Conservation (phyloP, 495 filamentous ascomycete genomes). For the Cercophora scortea region DNA sequence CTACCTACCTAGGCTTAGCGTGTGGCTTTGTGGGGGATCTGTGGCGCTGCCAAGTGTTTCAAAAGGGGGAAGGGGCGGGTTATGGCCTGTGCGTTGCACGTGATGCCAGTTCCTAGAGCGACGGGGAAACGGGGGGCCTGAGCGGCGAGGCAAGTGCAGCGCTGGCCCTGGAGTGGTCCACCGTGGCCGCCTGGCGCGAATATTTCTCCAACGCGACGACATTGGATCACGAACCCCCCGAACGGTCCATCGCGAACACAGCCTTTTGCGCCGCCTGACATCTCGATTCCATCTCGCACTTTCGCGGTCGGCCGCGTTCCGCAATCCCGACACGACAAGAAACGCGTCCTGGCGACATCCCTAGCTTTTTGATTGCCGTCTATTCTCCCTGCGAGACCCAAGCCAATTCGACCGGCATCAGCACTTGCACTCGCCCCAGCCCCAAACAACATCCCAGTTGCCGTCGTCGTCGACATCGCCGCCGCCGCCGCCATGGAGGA, state of each 20-base stretch:
- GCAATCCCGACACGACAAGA: too few relatives aligned
- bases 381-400: too few relatives aligned
- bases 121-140: neutral
- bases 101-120: neutral
- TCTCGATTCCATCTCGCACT: constrained; percentile 5
- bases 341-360: neutral
- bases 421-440: constrained; percentile 2
- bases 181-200: constrained; percentile 19
- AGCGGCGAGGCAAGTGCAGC: neutral
- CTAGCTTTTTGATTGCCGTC: neutral
- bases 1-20: too few relatives aligned
- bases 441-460: neutral
- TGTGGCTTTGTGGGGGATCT: neutral
- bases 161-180: neutral
- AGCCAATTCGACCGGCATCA: neutral
- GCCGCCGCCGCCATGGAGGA: constrained; percentile 44
- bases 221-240: constrained; percentile 21
- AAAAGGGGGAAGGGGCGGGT: neutral
- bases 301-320: too few relatives aligned
- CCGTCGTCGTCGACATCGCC: neutral
- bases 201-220: constrained; percentile 28
- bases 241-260: constrained; percentile 10
- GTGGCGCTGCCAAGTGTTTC: neutral
- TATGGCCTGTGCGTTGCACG: neutral
- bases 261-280: constrained; percentile 11